Conservation (phyloP, 2,329 filamentous ascomycete genomes). For the Fusarium nanum region DNA sequence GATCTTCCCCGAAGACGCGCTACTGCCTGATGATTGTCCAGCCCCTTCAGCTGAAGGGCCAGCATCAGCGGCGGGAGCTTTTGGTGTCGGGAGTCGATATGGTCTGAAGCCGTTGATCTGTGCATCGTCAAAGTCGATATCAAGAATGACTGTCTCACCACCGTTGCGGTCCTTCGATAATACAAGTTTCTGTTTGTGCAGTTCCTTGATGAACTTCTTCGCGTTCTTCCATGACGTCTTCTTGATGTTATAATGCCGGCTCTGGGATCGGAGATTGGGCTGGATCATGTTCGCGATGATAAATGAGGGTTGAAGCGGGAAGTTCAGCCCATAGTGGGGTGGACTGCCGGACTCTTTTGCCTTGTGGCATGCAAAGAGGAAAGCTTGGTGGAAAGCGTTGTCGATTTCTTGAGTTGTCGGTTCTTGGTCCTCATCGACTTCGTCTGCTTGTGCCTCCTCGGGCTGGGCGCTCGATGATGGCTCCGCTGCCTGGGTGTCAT, state of each 20-base stretch:
- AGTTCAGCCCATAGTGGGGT: conserved; percentile 35
- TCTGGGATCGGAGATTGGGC: conserved; percentile 38
- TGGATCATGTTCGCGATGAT: conserved; percentile 43
- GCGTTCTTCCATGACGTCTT: conserved; percentile 43
- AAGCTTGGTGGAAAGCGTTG: conserved; percentile 35
- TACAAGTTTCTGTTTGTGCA: conserved; percentile 26
- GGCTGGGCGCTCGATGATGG: neutral
- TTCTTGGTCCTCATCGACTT: conserved; percentile 28
- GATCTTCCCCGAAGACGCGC: conserved; percentile 18
- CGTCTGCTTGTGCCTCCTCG: neutral
- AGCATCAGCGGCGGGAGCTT: neutral
- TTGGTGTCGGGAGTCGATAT: conserved; percentile 32
- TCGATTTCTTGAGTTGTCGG: conserved; percentile 40
- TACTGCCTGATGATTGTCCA: neutral
- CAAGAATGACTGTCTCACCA: conserved; percentile 40
- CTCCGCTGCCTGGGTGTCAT: neutral
- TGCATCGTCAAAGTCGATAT: conserved; percentile 37
- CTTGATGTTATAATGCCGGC: conserved; percentile 39
- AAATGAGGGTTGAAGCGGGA: conserved; percentile 40
- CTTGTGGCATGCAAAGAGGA: conserved; percentile 37
- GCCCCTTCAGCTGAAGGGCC: neutral
- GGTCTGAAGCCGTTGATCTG: conserved; percentile 32
- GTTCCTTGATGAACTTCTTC: conserved; percentile 43
- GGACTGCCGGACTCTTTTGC: conserved; percentile 25
- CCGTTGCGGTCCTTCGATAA: conserved; percentile 40